Evolutionary conservation across 225 moss, liverwort and hornwort genomes (phyloP), one percentile per base, ranked within the genome.

Genomic region (Neckera pumila): DNA sequence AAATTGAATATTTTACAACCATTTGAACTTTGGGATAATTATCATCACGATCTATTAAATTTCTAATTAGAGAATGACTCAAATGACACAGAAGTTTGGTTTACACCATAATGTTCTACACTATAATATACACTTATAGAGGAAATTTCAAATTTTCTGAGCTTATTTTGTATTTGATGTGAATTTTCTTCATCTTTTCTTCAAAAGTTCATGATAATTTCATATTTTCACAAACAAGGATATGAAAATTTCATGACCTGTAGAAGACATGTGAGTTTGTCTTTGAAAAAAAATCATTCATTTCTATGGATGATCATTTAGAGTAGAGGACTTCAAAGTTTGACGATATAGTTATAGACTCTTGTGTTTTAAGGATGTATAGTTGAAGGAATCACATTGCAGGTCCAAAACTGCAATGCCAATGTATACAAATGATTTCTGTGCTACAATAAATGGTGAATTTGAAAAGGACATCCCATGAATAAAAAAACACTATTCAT

Each of bases 111-210:
- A 76, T 31, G 12, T 19, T 49, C 19, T 49, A 12, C 1, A 47
- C 49, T 1, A 20, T 19, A 33, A 11, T 0, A 47, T 18, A 31
- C 4, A 31, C 11, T 0, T 20, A 10, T 0, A 0, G 12, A 12
- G 31, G 31, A 28, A 31, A 12, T 20, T 49, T 75, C 1, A 31
- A 2, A 76, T 51, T 51, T 33, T 31, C 0, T 2, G 0, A 49
- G 7, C 4, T 75, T 75, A 4, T 8, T 49, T 75, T 75, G 12
- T 31, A 58, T 21, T 57, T 76, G 1, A 33, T 12, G 21, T 3
- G 76, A 21, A 34, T 20, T 51, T 34, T 34, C 33, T 51, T 76
- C 21, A 33, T 33, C 51, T 33, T 76, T 51, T 13, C 21, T 51
- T 51, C 20, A 76, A 51, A 12, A 31, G 16, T 10, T 72, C 10